These are phyloP conservation scores for Cupressus sempervirens DNA, from an alignment of 75 land plant genomes.

Conservation along the genomic window DNA sequence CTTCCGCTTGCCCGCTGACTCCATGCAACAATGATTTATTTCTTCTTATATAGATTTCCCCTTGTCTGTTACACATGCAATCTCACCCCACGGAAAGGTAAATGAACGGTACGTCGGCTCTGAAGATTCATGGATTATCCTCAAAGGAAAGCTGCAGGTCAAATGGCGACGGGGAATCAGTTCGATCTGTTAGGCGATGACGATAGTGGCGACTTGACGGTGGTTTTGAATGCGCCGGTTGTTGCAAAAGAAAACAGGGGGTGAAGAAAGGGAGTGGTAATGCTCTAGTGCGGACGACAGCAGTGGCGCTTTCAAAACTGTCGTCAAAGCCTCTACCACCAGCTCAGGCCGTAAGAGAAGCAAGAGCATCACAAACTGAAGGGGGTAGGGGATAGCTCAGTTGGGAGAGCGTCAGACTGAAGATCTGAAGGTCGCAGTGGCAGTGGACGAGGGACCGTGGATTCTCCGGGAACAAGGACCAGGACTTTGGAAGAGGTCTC, in stretches of 20 bases:
- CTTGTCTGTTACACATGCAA: too few species aligned
- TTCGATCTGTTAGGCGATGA: conserved; percentile 61
- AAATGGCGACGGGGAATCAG: conserved; percentile 62
- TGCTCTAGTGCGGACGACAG: neutral
- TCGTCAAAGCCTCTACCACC: conserved; percentile 67
- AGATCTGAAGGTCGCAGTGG: conserved; percentile 79
- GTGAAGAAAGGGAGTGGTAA: conserved; percentile 6
- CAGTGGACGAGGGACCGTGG: conserved; percentile 27
- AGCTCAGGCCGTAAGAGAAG: conserved; percentile 42
- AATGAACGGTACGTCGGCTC: too few species aligned
- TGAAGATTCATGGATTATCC: too few species aligned
- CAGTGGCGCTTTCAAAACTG: conserved; percentile 17
- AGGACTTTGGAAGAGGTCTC: conserved; percentile 17
- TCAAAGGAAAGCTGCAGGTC: neutral
- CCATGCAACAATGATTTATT: too few species aligned
- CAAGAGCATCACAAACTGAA: conserved; percentile 12
- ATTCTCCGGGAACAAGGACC: neutral
- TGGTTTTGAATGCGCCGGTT: conserved; percentile 24
- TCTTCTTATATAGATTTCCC: too few species aligned
- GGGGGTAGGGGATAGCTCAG: conserved; percentile 79
- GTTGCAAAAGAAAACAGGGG: conserved; percentile 10
- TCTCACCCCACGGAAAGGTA: too few species aligned
- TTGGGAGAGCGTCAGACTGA: conserved; percentile 99
- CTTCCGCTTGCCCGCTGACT: too few species aligned
- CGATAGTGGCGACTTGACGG: conserved; percentile 49